Evolutionary conservation across 2,329 filamentous ascomycete genomes (phyloP), one percentile per base, ranked within the genome.

Genomic region (Colletotrichum aenigma): DNA sequence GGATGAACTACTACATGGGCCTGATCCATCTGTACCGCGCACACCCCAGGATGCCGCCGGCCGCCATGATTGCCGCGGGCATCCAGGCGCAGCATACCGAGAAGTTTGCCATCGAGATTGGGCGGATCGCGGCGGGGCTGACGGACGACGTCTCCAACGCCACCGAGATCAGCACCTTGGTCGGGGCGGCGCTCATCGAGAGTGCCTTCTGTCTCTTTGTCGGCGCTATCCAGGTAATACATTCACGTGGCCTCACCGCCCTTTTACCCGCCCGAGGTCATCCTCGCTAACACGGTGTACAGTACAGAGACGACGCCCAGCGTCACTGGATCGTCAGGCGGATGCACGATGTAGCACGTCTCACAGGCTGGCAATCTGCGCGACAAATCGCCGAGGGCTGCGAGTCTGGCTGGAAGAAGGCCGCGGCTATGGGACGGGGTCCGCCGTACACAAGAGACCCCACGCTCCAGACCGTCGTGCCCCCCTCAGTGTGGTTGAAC

Each of bases 11-110:
- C 83, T 94, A 98, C 84, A 95, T 96, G 88, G 93, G 93, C 1
- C 89, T 95, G 62, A 96, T 98, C 73, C 90, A 96, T 70, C 89
- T 97, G n/a, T 88, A 96, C 75, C 91, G 97, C 38, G 89, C 93
- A 1, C 96, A 98, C 79, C 97, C 97, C 0, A 91, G 91, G 28
- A 98, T 98, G 96, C 96, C 96, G 1, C 95, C 96, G 0, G 93
- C 96, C 10, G 94, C 96, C 43, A 96, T 98, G 91, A 91, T 96
- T 80, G 96, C 97, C 4, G 95, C 95, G 0, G 94, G 93, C 9
- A 89, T 97, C 77, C 92, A 94, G 12, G 95, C 95, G 1, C 87
- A 87, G 16, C 91, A 94, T 66, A 98, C 96, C 1, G 91, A 89
- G 4, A 86, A 86, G 0, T 94, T 92, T 83, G 94, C 96, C 2